Base-by-base conservation (phyloP, 106 monocot species). In the Vanilla planifolia region DNA sequence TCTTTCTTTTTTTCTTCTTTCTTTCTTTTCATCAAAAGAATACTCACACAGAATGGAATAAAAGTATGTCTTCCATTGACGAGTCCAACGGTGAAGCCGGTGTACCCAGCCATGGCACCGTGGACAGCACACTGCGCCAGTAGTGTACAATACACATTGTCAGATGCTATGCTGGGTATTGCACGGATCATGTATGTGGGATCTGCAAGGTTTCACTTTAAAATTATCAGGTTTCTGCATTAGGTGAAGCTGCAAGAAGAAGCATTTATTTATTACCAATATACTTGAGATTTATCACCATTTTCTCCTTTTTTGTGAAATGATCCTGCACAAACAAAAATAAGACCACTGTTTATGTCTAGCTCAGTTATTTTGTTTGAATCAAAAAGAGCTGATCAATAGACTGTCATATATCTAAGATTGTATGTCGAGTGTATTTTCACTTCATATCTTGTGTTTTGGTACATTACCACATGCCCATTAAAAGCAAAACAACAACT, bases 101-200 rank as follows among this genome's bases (percentile, higher is more conserved):
- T 85, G 27, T 80, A 85, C 27, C 85, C 85, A 4, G 85, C 85
- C 80, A 85, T 85, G 37, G 85, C 85, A 51, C 85, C 85, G 67
- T 85, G 80, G 59, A 80, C 50, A 28, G 73, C 80, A 56, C 79
- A 75, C 39, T 84, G 79, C 24, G 79, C 79, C 47, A 79, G 47
- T 26, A 79, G 67, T 4, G 84, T 84, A 72, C 84, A 75, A 66
- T 79, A 84, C 16, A 84, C 75, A 71, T 83, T 78, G 71, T 83
- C 83, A 23, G 78, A 83, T 45, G 83, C 83, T 71, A 74, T 83
- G 57, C 78, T 78, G 8, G 83, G 83, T 48, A 83, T 67, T 25
- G 83, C 83, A 33, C 83, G 65, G 40, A 83, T 78, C 83, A 83
- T 83, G 45, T 83, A 83, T 16, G 83, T 83, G 16, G 83, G 83